A percentile compares a stretch with the other conserved stretches of the same genome.
These are phyloP conservation scores for Linum tenue DNA, from an alignment of 345 rosid genomes.

Conservation along the genomic window DNA sequence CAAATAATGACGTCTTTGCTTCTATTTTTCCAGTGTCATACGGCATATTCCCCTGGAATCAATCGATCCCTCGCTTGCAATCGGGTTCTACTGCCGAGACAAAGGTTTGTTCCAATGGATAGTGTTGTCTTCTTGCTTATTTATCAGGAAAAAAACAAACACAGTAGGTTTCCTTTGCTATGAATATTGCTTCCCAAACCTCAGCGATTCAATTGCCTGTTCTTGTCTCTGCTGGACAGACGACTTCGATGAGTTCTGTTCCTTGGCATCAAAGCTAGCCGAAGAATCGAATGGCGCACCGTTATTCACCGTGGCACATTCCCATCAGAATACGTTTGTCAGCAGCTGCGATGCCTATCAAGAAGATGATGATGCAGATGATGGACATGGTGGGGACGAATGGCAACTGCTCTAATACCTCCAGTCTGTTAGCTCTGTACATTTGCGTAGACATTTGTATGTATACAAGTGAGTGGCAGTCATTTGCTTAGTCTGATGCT, in stretches of 20 bases:
- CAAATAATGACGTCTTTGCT: neutral
- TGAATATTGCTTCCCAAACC: too few species aligned
- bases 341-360: neutral
- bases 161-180: too few species aligned
- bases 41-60: slow-evolving; percentile 59
- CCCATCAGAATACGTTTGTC: slow-evolving; percentile 10
- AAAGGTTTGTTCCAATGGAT: slow-evolving; percentile 37
- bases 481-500: neutral
- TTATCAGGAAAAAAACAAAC: neutral
- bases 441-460: neutral
- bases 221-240: slow-evolving; percentile 29
- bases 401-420: neutral
- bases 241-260: slow-evolving; percentile 72
- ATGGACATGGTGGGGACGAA: neutral
- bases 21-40: slow-evolving; percentile 33
- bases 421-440: neutral
- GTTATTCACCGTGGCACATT: slow-evolving; percentile 38
- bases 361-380: neutral
- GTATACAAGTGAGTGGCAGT: neutral
- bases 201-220: neutral
- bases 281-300: slow-evolving; percentile 88
- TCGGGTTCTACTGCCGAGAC: slow-evolving; percentile 83
- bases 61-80: slow-evolving; percentile 83
- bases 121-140: neutral
- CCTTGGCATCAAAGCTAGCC: slow-evolving; percentile 60